Conservation (phyloP, 495 filamentous ascomycete species). For the Parathielavia appendiculata region DNA sequence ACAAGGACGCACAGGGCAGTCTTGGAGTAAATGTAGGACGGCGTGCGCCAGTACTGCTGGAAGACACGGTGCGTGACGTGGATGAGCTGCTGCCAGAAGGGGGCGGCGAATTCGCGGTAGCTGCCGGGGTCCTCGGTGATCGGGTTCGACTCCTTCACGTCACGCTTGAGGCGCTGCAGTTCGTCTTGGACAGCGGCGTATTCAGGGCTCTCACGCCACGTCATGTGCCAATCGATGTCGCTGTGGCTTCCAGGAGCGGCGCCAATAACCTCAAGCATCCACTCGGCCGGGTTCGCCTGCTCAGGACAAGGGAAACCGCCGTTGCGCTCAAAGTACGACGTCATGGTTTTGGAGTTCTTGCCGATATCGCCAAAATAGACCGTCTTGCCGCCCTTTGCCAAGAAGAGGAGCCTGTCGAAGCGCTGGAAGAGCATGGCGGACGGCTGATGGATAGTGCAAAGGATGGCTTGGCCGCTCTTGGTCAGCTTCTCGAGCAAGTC, state of each 20-base stretch:
- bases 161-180: conserved; percentile 61
- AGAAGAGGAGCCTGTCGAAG: conserved; percentile 83
- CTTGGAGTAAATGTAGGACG: conserved; percentile 78
- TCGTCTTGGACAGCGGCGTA: conserved; percentile 61
- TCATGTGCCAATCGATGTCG: conserved; percentile 74
- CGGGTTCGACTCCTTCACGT: conserved; percentile 45
- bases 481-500: conserved; percentile 75
- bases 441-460: conserved; percentile 93
- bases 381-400: conserved; percentile 72
- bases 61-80: conserved; percentile 63
- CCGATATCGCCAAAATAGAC: conserved; percentile 93
- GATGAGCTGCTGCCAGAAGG: conserved; percentile 50
- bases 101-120: conserved; percentile 53
- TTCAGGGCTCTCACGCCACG: conserved; percentile 76
- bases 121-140: conserved; percentile 31
- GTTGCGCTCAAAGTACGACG: conserved; percentile 75
- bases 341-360: conserved; percentile 65
- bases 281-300: conserved; percentile 88
- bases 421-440: conserved; percentile 85
- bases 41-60: conserved; percentile 86
- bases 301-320: conserved; percentile 66
- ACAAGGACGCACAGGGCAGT: conserved; percentile 51
- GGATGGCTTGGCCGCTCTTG: conserved; percentile 76
- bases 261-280: conserved; percentile 93
- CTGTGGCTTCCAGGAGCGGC: conserved; percentile 76